phyloP scores from a whole-genome alignment of 2,329 filamentous ascomycete genomes.

The Zalaria obscura region DNA sequence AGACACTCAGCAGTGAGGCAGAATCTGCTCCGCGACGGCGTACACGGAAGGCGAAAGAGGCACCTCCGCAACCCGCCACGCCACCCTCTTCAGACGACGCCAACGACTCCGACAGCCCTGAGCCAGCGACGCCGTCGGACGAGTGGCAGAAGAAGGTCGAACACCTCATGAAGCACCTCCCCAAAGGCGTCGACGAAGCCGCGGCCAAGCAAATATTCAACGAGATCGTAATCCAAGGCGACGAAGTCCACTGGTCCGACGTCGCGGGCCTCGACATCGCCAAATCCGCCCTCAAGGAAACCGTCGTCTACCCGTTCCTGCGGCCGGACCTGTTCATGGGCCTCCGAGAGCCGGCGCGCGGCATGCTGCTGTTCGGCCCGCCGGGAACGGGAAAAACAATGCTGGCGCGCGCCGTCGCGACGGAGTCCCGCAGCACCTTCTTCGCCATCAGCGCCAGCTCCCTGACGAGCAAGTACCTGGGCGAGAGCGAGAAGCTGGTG shows the following conservation, averaged over 20 bases:
- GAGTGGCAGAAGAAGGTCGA: conserved; percentile 50
- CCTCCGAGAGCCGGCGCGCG: conserved; percentile 79
- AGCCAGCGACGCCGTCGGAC: conserved; percentile 21
- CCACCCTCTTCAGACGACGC: conserved; percentile 27
- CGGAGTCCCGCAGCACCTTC: conserved; percentile 87
- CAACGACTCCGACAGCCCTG: conserved; percentile 20
- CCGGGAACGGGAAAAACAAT: conserved; percentile 99
- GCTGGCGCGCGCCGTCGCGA: conserved; percentile 87
- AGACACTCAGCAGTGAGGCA: conserved; percentile 5
- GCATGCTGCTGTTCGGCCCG: conserved; percentile 91
- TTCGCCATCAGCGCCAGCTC: conserved; percentile 95
- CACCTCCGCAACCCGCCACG: conserved; percentile 25
- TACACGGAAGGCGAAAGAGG: conserved; percentile 4
- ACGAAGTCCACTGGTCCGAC: conserved; percentile 89
- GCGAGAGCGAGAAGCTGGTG: conserved; percentile 93
- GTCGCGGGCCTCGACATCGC: conserved; percentile 82
- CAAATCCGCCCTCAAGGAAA: conserved; percentile 85
- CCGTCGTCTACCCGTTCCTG: conserved; percentile 92
- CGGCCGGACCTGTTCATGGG: conserved; percentile 94
- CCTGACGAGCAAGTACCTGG: conserved; percentile 88
- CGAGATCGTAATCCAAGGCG: conserved; percentile 86
- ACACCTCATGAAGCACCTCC: conserved; percentile 60
- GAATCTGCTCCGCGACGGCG: neutral
- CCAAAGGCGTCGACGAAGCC: conserved; percentile 64
- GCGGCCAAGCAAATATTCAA: conserved; percentile 89